Conservation (phyloP, 495 filamentous ascomycete genomes). For the Penicillium bialowiezense region DNA sequence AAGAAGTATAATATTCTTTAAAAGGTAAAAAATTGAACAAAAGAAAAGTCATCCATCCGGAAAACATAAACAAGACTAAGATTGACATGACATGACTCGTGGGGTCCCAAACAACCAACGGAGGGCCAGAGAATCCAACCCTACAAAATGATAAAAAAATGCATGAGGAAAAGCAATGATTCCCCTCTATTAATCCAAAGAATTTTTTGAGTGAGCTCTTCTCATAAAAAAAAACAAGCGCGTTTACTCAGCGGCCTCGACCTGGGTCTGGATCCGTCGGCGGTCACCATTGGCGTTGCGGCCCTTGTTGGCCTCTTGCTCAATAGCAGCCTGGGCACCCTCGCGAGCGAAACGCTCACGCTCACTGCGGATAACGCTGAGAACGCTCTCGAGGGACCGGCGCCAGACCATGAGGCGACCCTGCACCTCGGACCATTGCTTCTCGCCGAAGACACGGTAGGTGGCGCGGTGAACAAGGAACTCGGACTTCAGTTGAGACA, state of each 20-base stretch:
- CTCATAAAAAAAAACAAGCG: constrained; percentile 19
- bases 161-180: constrained; percentile 22
- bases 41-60: constrained; percentile 20
- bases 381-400: constrained; percentile 68
- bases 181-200: constrained; percentile 28
- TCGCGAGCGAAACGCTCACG: constrained; percentile 62
- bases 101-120: constrained; percentile 29
- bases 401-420: constrained; percentile 87
- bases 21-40: constrained; percentile 12
- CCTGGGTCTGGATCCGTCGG: constrained; percentile 35
- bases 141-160: constrained; percentile 23
- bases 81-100: constrained; percentile 40
- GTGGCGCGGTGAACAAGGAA: constrained; percentile 94
- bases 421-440: constrained; percentile 95
- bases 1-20: constrained; percentile 26
- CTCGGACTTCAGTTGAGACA: constrained; percentile 83
- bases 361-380: constrained; percentile 71
- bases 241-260: constrained; percentile 31
- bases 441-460: constrained; percentile 94
- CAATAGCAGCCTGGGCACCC: constrained; percentile 35
- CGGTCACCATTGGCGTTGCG: constrained; percentile 31
- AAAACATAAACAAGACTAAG: constrained; percentile 23
- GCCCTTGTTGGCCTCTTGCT: constrained; percentile 30
- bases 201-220: constrained; percentile 24
- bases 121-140: constrained; percentile 23